Evolutionary conservation across 371 early-diverging fungal species (phyloP).

Genomic region (Mucor mucedo): DNA sequence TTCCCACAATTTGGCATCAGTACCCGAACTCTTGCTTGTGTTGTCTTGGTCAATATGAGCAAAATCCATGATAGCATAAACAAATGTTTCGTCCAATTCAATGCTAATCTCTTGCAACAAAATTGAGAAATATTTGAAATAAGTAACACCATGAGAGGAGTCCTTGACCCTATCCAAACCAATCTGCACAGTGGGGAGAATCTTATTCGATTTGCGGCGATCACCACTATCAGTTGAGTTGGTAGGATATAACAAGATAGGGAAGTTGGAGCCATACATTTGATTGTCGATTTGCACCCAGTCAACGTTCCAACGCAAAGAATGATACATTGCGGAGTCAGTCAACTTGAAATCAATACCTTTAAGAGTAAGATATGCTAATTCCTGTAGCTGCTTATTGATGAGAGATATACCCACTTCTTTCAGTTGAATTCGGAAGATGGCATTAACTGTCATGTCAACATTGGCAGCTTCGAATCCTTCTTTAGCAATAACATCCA

Average conservation of each 20-base stretch:
- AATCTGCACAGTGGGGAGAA: conserved; percentile 68
- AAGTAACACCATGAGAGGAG: conserved; percentile 85
- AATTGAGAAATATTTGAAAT: conserved; percentile 89
- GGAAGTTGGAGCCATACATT: conserved; percentile 78
- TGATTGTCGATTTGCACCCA: conserved; percentile 98
- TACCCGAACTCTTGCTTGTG: background rate
- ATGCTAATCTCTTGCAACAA: conserved; percentile 92
- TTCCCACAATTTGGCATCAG: conserved; percentile 44
- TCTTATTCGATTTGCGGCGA: conserved; percentile 32
- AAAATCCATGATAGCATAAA: conserved; percentile 87
- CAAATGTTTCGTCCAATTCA: conserved; percentile 91
- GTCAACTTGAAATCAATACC: conserved; percentile 75
- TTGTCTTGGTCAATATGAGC: conserved; percentile 70
- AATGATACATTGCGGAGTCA: conserved; percentile 79
- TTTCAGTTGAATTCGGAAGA: conserved; percentile 75
- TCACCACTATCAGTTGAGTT: conserved; percentile 72
- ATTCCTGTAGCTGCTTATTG: conserved; percentile 73
- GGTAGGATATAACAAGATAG: conserved; percentile 93
- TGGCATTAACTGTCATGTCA: conserved; percentile 63
- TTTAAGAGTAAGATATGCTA: conserved; percentile 82
- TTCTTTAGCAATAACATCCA: conserved; percentile 39
- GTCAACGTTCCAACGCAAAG: conserved; percentile 73
- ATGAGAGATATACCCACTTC: conserved; percentile 93
- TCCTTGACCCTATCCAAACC: conserved; percentile 82
- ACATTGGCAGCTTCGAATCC: conserved; percentile 65